phyloP scores from a whole-genome alignment of 192 early-diverging fungal species.

The Kickxella alabastrina region DNA sequence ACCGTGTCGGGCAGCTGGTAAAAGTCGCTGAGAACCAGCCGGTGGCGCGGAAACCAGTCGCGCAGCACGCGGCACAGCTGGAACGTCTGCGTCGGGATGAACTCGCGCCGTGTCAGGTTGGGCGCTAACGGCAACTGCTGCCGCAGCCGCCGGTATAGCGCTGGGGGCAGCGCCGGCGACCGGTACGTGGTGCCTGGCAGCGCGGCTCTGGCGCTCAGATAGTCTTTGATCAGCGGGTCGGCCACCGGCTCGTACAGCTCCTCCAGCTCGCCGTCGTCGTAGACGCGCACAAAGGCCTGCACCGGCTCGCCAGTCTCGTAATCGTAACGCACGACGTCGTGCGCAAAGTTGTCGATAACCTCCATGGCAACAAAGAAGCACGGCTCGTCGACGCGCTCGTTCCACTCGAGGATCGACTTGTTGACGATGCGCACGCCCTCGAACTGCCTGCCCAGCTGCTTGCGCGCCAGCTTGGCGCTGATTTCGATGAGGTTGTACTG shows the following conservation, averaged over 20 bases:
- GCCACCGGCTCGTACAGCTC: conserved; percentile 78
- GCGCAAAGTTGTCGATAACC: conserved; percentile 96
- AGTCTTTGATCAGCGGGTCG: conserved; percentile 74
- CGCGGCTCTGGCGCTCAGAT: conserved; percentile 52
- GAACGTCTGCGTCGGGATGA: conserved; percentile 82
- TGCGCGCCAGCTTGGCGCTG: conserved; percentile 71
- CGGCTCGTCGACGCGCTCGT: conserved; percentile 57
- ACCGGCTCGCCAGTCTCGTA: conserved; percentile 63
- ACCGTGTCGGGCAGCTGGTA: conserved; percentile 78
- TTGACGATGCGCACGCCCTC: conserved; percentile 77
- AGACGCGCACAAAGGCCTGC: conserved; percentile 79
- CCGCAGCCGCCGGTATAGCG: conserved; percentile 54
- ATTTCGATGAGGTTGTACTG: conserved; percentile 94
- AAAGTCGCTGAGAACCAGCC: conserved; percentile 89
- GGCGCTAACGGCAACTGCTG: conserved; percentile 73
- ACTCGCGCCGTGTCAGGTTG: conserved; percentile 82
- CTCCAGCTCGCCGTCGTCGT: conserved; percentile 77
- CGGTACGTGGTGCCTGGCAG: conserved; percentile 57
- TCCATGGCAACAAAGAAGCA: conserved; percentile 98
- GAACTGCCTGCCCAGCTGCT: conserved; percentile 61
- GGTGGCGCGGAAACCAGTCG: conserved; percentile 79
- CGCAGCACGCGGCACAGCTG: conserved; percentile 72
- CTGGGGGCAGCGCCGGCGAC: conserved; percentile 58
- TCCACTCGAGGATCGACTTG: conserved; percentile 91
- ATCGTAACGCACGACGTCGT: conserved; percentile 91